Percentiles rank a stretch among this genome's conserved stretches.
These are phyloP conservation scores for Mycena filopes DNA, from an alignment of 768 basidiomycete genomes.

Conservation along the genomic window DNA sequence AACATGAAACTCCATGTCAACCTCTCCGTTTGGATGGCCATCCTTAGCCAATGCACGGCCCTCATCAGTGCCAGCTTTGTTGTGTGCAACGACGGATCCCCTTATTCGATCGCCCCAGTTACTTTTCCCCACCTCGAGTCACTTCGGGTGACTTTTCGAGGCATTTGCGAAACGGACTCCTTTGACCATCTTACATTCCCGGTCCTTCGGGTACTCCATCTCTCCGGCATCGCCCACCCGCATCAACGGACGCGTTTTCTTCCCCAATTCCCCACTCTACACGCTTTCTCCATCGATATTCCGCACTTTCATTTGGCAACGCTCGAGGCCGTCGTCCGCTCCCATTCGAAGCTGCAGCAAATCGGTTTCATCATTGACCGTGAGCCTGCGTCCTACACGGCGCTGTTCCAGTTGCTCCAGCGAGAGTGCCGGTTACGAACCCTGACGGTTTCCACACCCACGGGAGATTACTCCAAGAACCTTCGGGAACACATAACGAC, in stretches of 20 bases:
- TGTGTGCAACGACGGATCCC: neutral
- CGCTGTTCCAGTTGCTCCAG: neutral
- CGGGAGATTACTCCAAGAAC: too few relatives aligned
- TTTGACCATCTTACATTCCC: constrained; percentile 1
- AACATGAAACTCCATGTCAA: neutral
- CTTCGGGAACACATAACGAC: too few relatives aligned
- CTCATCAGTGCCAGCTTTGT: neutral
- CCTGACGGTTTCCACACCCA: neutral
- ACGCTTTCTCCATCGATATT: neutral
- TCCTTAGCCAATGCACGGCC: neutral
- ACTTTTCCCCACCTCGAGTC: neutral
- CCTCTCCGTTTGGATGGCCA: neutral
- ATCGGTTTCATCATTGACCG: neutral
- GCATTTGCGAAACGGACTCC: neutral
- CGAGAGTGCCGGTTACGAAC: neutral
- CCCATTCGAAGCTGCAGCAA: neutral
- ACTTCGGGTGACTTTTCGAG: neutral
- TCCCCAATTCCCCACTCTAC: neutral
- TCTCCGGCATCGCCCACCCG: neutral
- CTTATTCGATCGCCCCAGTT: neutral
- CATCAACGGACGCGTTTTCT: neutral
- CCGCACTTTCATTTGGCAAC: neutral
- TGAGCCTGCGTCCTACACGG: neutral
- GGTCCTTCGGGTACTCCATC: neutral
- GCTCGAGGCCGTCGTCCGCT: neutral